phyloP scores from a whole-genome alignment of 148 eudicot genomes.

The Nepenthes gracilis region DNA sequence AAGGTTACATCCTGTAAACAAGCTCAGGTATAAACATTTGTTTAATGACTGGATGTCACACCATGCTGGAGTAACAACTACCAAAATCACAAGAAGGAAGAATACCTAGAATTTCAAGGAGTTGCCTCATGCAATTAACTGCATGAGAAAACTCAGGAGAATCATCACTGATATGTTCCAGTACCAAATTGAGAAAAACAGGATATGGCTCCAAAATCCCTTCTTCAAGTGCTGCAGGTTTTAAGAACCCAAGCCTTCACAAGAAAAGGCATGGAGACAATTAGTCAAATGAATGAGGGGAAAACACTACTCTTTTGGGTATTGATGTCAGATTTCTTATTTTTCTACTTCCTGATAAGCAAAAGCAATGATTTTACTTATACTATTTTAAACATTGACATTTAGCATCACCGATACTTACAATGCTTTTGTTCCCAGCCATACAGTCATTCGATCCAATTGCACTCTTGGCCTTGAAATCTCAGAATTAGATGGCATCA shows the following conservation, averaged over 20 bases:
- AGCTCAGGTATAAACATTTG: neutral
- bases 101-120: slow-evolving; percentile 86
- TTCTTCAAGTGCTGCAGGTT: slow-evolving; percentile 95
- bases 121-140: slow-evolving; percentile 83
- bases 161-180: slow-evolving; percentile 95
- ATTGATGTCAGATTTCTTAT: no score
- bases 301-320: neutral
- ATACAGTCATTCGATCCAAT: slow-evolving; percentile 69
- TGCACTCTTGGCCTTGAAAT: slow-evolving; percentile 67
- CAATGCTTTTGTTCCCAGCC: slow-evolving; percentile 98
- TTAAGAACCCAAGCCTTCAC: slow-evolving; percentile 85
- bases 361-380: neutral
- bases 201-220: slow-evolving; percentile 94
- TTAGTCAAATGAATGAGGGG: slow-evolving; percentile 5
- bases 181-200: slow-evolving; percentile 74
- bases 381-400: slow-evolving; percentile 8
- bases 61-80: neutral
- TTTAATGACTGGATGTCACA: neutral
- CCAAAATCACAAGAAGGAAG: slow-evolving; percentile 5
- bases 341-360: no score
- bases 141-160: slow-evolving; percentile 94
- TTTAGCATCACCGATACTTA: slow-evolving; percentile 33
- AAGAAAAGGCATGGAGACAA: slow-evolving; percentile 11
- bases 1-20: slow-evolving; percentile 66
- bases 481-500: slow-evolving; percentile 25